phyloP scores from a whole-genome alignment of 768 basidiomycete species.

The Jaapia argillacea region DNA sequence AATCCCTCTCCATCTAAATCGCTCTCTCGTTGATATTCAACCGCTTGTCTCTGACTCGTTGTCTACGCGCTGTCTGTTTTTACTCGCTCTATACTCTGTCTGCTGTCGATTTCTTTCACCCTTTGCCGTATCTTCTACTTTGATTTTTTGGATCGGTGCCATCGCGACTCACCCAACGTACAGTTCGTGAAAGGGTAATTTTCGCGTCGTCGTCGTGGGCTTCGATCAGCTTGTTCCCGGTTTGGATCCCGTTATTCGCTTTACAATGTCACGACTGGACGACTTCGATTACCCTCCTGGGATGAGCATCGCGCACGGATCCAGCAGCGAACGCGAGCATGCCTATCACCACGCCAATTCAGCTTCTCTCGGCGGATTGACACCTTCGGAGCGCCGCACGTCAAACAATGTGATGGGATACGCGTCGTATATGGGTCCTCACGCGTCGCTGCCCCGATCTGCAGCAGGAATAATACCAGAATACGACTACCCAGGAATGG shows the following conservation, averaged over 20 bases:
- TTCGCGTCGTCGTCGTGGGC: no score
- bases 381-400: neutral
- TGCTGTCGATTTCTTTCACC: no score
- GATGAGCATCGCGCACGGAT: neutral
- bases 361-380: neutral
- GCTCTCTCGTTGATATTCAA: neutral
- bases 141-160: no score
- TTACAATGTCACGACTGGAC: neutral
- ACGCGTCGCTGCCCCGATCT: neutral
- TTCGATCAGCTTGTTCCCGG: no score
- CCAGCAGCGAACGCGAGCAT: neutral
- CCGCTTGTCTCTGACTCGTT: neutral
- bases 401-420: neutral
- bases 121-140: no score
- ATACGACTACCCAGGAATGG: neutral
- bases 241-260: neutral
- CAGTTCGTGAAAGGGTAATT: no score
- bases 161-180: no score
- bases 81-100: neutral
- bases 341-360: neutral
- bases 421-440: neutral
- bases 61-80: neutral
- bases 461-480: neutral
- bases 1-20: neutral
- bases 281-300: neutral